phyloP scores from a whole-genome alignment of 208 protist species.

The Phytomonas francai region DNA sequence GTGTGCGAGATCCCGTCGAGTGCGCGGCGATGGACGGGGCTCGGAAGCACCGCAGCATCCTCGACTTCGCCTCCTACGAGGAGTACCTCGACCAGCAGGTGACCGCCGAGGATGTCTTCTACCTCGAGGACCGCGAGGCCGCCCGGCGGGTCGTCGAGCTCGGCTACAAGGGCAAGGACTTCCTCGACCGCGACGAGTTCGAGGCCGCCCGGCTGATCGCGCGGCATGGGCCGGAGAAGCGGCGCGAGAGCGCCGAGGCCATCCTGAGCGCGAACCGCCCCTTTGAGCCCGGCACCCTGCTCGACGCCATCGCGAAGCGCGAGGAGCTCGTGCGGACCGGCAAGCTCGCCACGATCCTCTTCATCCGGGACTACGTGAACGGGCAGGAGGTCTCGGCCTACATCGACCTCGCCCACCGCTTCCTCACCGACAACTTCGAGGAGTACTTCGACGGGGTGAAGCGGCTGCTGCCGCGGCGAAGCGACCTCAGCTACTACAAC shows the following conservation, averaged over 20 bases:
- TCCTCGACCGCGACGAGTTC: conserved; percentile 86
- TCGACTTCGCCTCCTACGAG: conserved; percentile 85
- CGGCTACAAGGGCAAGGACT: conserved; percentile 92
- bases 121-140: conserved; percentile 90
- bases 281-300: conserved; percentile 78
- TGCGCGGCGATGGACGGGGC: conserved; percentile 16
- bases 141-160: conserved; percentile 95
- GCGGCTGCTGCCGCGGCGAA: conserved; percentile 90
- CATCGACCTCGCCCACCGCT: conserved; percentile 96
- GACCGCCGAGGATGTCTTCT: conserved; percentile 83
- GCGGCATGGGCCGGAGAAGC: conserved; percentile 69
- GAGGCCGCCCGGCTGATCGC: conserved; percentile 73
- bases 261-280: conserved; percentile 84
- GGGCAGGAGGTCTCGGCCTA: conserved; percentile 98
- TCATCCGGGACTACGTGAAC: conserved; percentile 94
- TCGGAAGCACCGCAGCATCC: conserved; percentile 66
- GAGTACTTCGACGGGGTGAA: conserved; percentile 88
- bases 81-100: conserved; percentile 91
- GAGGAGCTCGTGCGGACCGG: conserved; percentile 95
- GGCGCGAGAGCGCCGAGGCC: conserved; percentile 73
- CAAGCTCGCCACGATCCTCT: conserved; percentile 95
- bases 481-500: conserved; percentile 97
- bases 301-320: conserved; percentile 89
- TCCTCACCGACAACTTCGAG: conserved; percentile 93
- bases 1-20: not conserved